phyloP scores from a whole-genome alignment of 768 basidiomycete genomes.

The Agrocybe praecox region DNA sequence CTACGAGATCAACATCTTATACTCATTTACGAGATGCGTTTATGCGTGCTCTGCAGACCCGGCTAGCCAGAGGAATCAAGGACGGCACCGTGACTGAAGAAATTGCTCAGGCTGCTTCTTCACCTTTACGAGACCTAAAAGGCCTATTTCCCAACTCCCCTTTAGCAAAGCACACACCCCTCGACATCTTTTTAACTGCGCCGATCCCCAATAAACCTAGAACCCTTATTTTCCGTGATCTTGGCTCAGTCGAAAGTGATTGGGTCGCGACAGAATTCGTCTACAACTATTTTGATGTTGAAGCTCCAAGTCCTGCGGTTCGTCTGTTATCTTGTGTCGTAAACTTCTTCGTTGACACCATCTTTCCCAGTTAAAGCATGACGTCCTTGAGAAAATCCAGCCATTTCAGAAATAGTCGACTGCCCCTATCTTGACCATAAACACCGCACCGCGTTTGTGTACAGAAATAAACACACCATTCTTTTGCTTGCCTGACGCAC shows the following conservation, averaged over 20 bases:
- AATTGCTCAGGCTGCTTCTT: slow-evolving; percentile 55
- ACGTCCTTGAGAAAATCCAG: slow-evolving; percentile 44
- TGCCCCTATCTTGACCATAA: not conserved
- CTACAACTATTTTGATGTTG: slow-evolving; percentile 73
- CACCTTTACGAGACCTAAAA: slow-evolving; percentile 72
- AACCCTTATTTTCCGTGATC: slow-evolving; percentile 65
- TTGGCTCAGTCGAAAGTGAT: slow-evolving; percentile 70
- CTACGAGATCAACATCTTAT: slow-evolving; percentile 76
- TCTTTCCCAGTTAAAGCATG: slow-evolving; percentile 50
- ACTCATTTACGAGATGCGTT: slow-evolving; percentile 85
- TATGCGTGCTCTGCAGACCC: slow-evolving; percentile 68
- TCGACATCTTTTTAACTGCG: slow-evolving; percentile 69
- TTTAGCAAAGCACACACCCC: slow-evolving; percentile 63
- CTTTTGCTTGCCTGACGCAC: not conserved
- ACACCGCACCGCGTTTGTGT: slow-evolving; percentile 21
- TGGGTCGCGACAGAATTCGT: slow-evolving; percentile 80
- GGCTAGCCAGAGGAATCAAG: slow-evolving; percentile 55
- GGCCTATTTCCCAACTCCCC: slow-evolving; percentile 75
- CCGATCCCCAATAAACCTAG: slow-evolving; percentile 56
- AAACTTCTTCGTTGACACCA: not conserved
- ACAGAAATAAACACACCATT: not conserved
- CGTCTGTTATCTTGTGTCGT: slow-evolving; percentile 24
- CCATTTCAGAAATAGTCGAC: slow-evolving; percentile 1
- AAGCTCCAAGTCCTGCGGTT: slow-evolving; percentile 73
- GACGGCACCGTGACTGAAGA: slow-evolving; percentile 58